Conservation (phyloP, 768 basidiomycete species). For the Lentinula aciculospora region DNA sequence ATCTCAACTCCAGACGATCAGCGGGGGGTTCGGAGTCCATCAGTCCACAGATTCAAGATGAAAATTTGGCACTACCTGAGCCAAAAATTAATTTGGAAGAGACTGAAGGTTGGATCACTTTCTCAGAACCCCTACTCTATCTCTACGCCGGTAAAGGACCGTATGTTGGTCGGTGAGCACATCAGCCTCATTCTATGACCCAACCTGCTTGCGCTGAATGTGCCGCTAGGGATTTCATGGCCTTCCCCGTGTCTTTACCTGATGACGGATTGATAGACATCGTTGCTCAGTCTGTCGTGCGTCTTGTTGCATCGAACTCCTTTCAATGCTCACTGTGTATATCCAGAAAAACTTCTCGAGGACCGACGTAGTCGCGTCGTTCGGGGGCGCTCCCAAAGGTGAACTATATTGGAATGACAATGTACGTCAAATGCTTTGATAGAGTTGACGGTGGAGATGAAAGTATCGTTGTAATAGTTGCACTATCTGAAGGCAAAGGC, state of each 20-base stretch:
- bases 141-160: conserved; percentile 78
- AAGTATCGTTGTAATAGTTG: conserved; percentile 34
- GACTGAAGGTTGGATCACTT: conserved; percentile 62
- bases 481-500: conserved; percentile 70
- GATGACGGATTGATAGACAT: conserved; percentile 78
- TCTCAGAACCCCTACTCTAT: conserved; percentile 64
- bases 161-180: conserved; percentile 55
- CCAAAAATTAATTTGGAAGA: conserved; percentile 37
- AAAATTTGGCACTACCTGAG: conserved; percentile 33
- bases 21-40: conserved; percentile 12
- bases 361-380: not conserved
- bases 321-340: not conserved
- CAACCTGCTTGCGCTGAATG: not conserved
- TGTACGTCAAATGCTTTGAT: conserved; percentile 3
- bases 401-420: conserved; percentile 9
- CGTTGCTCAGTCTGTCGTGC: conserved; percentile 55
- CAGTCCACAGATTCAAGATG: conserved; percentile 10
- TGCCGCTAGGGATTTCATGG: conserved; percentile 58
- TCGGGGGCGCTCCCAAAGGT: conserved; percentile 13
- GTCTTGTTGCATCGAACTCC: conserved; percentile 13
- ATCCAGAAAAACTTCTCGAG: not conserved
- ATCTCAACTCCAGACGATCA: conserved; percentile 33
- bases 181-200: not conserved
- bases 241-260: conserved; percentile 77
- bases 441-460: conserved; percentile 4